Percentiles rank a stretch among this genome's conserved stretches.
Conservation (phyloP, 2,329 filamentous ascomycete species). For the Xylaria sp. region DNA sequence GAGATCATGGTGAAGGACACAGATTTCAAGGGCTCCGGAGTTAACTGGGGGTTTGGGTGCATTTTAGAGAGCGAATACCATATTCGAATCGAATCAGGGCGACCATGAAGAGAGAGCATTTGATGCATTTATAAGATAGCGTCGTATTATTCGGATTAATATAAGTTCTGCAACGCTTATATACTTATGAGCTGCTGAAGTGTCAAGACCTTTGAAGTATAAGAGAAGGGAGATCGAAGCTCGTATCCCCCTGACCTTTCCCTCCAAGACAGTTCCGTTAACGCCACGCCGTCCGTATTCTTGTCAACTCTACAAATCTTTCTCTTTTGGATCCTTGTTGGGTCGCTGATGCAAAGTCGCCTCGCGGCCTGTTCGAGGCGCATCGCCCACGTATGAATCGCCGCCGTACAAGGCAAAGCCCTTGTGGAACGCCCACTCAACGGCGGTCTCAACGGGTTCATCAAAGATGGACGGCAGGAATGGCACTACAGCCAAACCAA, state of each 20-base stretch:
- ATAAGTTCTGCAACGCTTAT: constrained; percentile 4
- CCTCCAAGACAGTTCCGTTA: constrained; percentile 12
- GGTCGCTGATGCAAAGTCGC: constrained; percentile 39
- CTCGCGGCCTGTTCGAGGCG: constrained; percentile 51
- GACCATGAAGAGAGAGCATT: background rate
- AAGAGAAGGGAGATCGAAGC: constrained; percentile 7
- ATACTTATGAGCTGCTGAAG: constrained; percentile 7
- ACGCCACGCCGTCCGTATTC: constrained; percentile 14
- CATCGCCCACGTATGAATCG: constrained; percentile 47
- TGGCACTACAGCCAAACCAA: constrained; percentile 72
- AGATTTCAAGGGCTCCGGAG: constrained; percentile 22
- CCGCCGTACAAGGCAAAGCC: constrained; percentile 71
- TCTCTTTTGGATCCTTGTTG: constrained; percentile 41
- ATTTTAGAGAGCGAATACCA: constrained; percentile 16
- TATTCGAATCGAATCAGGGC: background rate
- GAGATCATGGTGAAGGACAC: constrained; percentile 3
- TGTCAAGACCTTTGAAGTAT: background rate
- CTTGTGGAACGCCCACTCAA: constrained; percentile 85
- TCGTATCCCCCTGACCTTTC: background rate
- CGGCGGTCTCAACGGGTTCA: constrained; percentile 83
- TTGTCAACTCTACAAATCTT: constrained; percentile 27
- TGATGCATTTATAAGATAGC: background rate
- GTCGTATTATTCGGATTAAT: constrained; percentile 1
- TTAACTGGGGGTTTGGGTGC: constrained; percentile 12
- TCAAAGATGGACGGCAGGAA: constrained; percentile 83